These are phyloP conservation scores for Triticum timopheevii DNA, from an alignment of 176 grass and related monocot species.

Conservation along the genomic window DNA sequence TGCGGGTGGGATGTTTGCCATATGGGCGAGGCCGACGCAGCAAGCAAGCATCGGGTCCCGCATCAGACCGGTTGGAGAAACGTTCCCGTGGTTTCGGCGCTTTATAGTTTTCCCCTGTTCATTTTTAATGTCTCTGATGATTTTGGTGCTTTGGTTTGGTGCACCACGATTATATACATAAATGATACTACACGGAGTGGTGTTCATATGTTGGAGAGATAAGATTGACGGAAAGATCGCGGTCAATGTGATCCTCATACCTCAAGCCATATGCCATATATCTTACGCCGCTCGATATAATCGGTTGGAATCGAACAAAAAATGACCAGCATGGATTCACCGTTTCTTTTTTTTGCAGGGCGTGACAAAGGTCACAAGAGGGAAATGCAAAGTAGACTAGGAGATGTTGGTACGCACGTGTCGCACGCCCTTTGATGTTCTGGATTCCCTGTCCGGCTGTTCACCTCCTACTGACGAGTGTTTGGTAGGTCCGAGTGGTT, in stretches of 20 bases:
- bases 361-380: not conserved
- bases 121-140: not conserved
- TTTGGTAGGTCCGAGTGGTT: no score
- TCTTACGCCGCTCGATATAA: not conserved
- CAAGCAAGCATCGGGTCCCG: not conserved
- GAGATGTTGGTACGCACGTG: not conserved
- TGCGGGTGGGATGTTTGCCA: not conserved
- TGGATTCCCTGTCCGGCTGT: no score
- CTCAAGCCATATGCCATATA: no score
- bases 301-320: not conserved
- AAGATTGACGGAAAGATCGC: not conserved
- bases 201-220: not conserved
- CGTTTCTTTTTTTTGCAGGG: no score
- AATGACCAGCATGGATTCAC: not conserved
- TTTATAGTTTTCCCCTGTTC: not conserved
- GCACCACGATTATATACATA: no score
- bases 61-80: not conserved
- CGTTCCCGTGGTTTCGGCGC: not conserved
- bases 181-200: no score
- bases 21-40: slow-evolving; percentile 22
- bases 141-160: no score
- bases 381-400: not conserved
- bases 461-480: no score
- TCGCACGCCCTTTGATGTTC: no score
- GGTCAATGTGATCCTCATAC: not conserved